A percentile compares a stretch with the other conserved stretches of the same genome.
These are phyloP conservation scores for Thielaviopsis musarum DNA, from an alignment of 2,329 filamentous ascomycete species.

Conservation along the genomic window DNA sequence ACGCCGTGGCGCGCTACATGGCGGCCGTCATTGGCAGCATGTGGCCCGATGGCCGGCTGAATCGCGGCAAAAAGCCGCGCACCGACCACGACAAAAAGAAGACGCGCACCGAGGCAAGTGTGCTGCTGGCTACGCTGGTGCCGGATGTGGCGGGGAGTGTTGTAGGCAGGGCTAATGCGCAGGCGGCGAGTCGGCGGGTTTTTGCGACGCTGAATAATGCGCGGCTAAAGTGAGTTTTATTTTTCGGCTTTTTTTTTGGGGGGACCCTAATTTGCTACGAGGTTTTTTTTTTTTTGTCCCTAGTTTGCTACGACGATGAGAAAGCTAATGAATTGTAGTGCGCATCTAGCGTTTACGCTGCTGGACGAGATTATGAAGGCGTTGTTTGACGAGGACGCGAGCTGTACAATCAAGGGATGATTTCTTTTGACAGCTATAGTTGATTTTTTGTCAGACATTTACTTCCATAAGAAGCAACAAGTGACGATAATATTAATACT, in stretches of 20 bases:
- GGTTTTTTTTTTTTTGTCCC: too few relatives aligned
- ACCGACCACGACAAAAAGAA: constrained; percentile 58
- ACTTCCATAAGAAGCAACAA: too few relatives aligned
- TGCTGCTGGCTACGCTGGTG: constrained; percentile 77
- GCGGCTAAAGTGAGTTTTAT: constrained; percentile 57
- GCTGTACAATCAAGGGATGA: not conserved
- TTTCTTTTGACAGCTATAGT: not conserved
- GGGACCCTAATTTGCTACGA: too few relatives aligned
- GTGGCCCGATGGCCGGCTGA: constrained; percentile 57
- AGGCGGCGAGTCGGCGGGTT: constrained; percentile 72
- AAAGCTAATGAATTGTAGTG: constrained; percentile 25
- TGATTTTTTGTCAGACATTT: too few relatives aligned
- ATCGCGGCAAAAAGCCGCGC: constrained; percentile 35
- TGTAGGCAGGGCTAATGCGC: constrained; percentile 80
- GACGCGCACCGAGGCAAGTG: constrained; percentile 69
- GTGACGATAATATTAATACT: not conserved
- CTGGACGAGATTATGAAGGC: constrained; percentile 53
- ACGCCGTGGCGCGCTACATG: constrained; percentile 62
- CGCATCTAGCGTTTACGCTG: constrained; percentile 53
- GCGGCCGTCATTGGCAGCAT: constrained; percentile 55
- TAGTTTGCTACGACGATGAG: too few relatives aligned
- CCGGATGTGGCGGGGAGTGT: constrained; percentile 87
- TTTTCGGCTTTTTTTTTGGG: too few relatives aligned
- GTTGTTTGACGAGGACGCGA: constrained; percentile 30
- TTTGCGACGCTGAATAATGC: constrained; percentile 86